These are phyloP conservation scores for Rhizophora mangle DNA, from an alignment of 345 rosid species.

Conservation along the genomic window DNA sequence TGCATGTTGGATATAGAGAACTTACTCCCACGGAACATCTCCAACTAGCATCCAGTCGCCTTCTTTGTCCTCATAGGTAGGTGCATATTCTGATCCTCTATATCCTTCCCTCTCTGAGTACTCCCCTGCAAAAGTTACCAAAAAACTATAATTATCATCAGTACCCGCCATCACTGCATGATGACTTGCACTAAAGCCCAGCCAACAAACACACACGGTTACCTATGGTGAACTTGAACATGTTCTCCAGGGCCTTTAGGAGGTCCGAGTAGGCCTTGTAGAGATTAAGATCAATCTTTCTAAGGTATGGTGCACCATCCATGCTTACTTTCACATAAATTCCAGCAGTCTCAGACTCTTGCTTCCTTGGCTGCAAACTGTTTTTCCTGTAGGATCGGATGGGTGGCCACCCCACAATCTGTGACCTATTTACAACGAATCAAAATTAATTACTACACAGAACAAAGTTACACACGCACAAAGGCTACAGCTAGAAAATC, in stretches of 20 bases:
- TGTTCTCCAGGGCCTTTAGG: conserved; percentile 15
- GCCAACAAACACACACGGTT: no score
- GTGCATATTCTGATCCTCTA: conserved; percentile 22
- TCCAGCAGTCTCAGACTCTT: conserved; percentile 1
- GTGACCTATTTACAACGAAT: conserved; percentile 37
- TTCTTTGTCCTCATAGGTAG: conserved; percentile 26
- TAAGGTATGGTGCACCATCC: conserved; percentile 28
- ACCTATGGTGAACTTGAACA: conserved; percentile 21
- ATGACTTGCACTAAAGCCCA: background rate
- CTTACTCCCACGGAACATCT: conserved; percentile 83
- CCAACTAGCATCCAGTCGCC: conserved; percentile 57
- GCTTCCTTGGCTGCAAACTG: conserved; percentile 33
- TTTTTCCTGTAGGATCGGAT: conserved; percentile 62
- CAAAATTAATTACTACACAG: background rate
- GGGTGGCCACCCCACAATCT: conserved; percentile 83
- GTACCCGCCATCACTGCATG: background rate
- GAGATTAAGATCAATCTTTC: conserved; percentile 22
- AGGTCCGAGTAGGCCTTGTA: conserved; percentile 18
- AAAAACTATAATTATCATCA: background rate
- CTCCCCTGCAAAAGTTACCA: conserved; percentile 2
- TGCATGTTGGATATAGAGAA: background rate
- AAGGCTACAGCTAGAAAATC: background rate
- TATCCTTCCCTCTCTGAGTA: conserved; percentile 27
- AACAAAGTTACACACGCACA: background rate
- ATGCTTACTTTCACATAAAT: conserved; percentile 41